A percentile compares a stretch with the other conserved stretches of the same genome.
Evolutionary conservation across 1,284 basidiomycete genomes (phyloP).

Genomic region (Waitea zeae): DNA sequence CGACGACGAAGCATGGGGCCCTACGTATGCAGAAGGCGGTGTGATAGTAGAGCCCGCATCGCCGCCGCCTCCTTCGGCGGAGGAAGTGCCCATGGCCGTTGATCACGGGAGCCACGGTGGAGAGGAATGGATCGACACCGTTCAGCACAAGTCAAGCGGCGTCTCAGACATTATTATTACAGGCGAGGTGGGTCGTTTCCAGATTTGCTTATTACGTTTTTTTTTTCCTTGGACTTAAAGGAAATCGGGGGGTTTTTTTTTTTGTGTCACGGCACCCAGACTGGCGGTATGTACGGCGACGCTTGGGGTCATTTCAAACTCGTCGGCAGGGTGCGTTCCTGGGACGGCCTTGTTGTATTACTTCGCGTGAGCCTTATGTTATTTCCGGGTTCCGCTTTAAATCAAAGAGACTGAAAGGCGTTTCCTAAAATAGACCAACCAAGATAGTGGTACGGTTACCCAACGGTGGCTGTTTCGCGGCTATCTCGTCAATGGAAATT

Average conservation of each 20-base stretch:
- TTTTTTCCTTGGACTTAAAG: too few species aligned
- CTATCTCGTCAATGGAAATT: slow-evolving; percentile 26
- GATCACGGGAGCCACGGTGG: slow-evolving; percentile 12
- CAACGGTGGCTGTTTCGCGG: slow-evolving; percentile 32
- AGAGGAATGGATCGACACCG: slow-evolving; percentile 19
- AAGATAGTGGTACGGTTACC: slow-evolving; percentile 12
- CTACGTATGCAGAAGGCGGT: background rate
- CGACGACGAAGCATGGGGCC: background rate
- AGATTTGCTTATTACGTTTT: background rate
- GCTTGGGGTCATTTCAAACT: slow-evolving; percentile 29
- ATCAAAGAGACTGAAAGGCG: slow-evolving; percentile 16
- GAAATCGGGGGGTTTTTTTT: too few species aligned
- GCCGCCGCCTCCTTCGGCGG: background rate
- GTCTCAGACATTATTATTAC: slow-evolving; percentile 30
- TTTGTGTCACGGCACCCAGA: too few species aligned
- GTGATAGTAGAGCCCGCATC: background rate
- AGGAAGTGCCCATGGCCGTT: slow-evolving; percentile 3
- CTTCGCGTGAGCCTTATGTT: slow-evolving; percentile 17
- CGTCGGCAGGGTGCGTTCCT: slow-evolving; percentile 26
- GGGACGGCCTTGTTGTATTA: slow-evolving; percentile 29
- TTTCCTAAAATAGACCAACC: slow-evolving; percentile 2
- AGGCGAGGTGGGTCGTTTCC: slow-evolving; percentile 25
- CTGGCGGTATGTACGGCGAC: slow-evolving; percentile 20
- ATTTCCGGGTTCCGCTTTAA: background rate
- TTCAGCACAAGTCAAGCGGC: slow-evolving; percentile 17